phyloP scores from a whole-genome alignment of 768 basidiomycete genomes.

The Mycena belliarum region DNA sequence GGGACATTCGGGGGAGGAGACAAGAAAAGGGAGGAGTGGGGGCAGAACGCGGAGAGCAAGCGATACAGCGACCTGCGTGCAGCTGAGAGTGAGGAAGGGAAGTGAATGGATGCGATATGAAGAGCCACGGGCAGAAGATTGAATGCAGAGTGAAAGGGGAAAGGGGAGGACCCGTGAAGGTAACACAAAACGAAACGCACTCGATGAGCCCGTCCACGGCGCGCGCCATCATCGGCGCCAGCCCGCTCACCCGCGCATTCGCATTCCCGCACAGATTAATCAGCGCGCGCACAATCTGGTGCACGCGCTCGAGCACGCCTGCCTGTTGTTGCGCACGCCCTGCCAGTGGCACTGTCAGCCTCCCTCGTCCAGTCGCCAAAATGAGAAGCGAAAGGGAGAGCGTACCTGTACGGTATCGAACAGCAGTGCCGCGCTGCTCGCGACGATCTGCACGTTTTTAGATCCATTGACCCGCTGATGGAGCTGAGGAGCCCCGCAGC shows the following conservation, averaged over 20 bases:
- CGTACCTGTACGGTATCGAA: constrained; percentile 17
- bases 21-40: too few relatives aligned
- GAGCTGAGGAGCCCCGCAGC: neutral
- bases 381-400: neutral
- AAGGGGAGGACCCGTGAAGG: too few relatives aligned
- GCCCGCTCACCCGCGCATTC: too few relatives aligned
- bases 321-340: constrained; percentile 12
- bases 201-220: constrained; percentile 5
- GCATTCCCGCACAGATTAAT: constrained; percentile 17
- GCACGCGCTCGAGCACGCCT: constrained; percentile 20
- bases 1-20: neutral
- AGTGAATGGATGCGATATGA: too few relatives aligned
- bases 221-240: neutral
- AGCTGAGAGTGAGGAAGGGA: too few relatives aligned
- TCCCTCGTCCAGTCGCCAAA: neutral
- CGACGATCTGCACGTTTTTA: constrained; percentile 5
- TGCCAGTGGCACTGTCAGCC: too few relatives aligned
- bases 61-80: too few relatives aligned
- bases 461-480: neutral
- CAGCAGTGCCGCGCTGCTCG: constrained; percentile 4
- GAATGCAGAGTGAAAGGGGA: too few relatives aligned
- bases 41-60: too few relatives aligned
- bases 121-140: too few relatives aligned
- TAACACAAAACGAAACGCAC: neutral
- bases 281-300: constrained; percentile 20